Evolutionary conservation across 139 green algal species (phyloP).

Genomic region (Volvox africanus): DNA sequence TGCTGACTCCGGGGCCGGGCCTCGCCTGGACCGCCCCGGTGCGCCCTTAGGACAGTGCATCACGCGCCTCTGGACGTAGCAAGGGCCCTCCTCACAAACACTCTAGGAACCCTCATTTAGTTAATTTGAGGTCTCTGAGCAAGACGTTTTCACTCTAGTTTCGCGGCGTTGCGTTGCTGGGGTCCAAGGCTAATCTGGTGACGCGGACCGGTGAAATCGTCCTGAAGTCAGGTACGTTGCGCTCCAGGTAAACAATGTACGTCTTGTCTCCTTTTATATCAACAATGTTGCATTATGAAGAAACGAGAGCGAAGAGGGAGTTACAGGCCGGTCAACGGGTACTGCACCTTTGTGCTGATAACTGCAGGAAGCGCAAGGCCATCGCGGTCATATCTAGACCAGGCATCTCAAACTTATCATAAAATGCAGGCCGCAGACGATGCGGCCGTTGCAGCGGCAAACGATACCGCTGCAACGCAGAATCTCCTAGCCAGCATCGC

Average conservation of each 20-base stretch:
- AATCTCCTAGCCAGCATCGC: conserved; percentile 13
- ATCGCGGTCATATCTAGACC: background rate
- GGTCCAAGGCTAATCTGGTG: conserved; percentile 15
- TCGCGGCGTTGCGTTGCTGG: background rate
- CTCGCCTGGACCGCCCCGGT: background rate
- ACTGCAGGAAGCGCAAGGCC: background rate
- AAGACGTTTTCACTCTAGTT: background rate
- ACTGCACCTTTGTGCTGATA: background rate
- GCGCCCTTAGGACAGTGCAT: background rate
- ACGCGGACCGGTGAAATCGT: conserved; percentile 4
- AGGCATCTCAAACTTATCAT: background rate
- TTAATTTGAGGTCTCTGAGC: no score
- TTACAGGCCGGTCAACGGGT: conserved; percentile 18
- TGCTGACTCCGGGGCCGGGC: background rate
- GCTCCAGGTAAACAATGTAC: background rate
- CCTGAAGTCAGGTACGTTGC: background rate
- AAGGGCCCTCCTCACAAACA: background rate
- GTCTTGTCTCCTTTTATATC: no score
- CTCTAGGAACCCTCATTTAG: background rate
- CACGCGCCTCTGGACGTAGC: background rate
- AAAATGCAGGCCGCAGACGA: conserved; percentile 5
- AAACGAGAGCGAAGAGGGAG: background rate
- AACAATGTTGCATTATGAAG: background rate
- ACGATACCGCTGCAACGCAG: conserved; percentile 2
- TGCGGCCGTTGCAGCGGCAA: background rate